phyloP scores from a whole-genome alignment of 495 filamentous ascomycete genomes.

The Lepraria neglecta region DNA sequence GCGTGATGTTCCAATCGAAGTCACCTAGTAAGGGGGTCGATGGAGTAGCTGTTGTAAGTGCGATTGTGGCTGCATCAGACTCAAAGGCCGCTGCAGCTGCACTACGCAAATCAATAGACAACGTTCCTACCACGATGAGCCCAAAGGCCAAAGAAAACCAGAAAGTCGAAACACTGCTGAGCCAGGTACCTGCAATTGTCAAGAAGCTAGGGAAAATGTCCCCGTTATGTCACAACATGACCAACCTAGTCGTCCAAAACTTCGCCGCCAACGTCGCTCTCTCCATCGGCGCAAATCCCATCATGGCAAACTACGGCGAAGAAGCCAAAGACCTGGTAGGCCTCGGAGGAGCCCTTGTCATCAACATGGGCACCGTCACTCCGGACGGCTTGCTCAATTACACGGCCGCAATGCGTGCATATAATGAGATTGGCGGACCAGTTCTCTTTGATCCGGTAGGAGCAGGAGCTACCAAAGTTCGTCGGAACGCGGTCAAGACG shows the following conservation, averaged over 20 bases:
- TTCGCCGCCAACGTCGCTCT: slow-evolving; percentile 87
- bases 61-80: slow-evolving; percentile 67
- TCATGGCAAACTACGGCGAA: slow-evolving; percentile 83
- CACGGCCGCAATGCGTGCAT: slow-evolving; percentile 59
- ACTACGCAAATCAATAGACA: slow-evolving; percentile 46
- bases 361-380: slow-evolving; percentile 92
- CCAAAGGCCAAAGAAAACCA: slow-evolving; percentile 26
- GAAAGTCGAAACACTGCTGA: slow-evolving; percentile 38
- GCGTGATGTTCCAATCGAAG: slow-evolving; percentile 61
- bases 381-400: slow-evolving; percentile 65
- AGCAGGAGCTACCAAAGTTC: slow-evolving; percentile 70
- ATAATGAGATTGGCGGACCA: slow-evolving; percentile 67
- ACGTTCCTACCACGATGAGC: slow-evolving; percentile 44
- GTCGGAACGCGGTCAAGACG: slow-evolving; percentile 61
- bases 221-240: slow-evolving; percentile 93
- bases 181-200: slow-evolving; percentile 50
- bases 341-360: slow-evolving; percentile 62
- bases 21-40: slow-evolving; percentile 51
- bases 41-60: slow-evolving; percentile 85
- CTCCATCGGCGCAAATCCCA: slow-evolving; percentile 70
- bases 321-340: slow-evolving; percentile 73
- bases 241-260: slow-evolving; percentile 88
- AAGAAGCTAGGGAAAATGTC: slow-evolving; percentile 50
- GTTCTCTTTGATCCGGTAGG: slow-evolving; percentile 90
- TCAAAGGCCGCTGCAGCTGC: slow-evolving; percentile 54